Base-by-base conservation (phyloP, 2,329 filamentous ascomycete genomes). In the Colletotrichum musicola region DNA sequence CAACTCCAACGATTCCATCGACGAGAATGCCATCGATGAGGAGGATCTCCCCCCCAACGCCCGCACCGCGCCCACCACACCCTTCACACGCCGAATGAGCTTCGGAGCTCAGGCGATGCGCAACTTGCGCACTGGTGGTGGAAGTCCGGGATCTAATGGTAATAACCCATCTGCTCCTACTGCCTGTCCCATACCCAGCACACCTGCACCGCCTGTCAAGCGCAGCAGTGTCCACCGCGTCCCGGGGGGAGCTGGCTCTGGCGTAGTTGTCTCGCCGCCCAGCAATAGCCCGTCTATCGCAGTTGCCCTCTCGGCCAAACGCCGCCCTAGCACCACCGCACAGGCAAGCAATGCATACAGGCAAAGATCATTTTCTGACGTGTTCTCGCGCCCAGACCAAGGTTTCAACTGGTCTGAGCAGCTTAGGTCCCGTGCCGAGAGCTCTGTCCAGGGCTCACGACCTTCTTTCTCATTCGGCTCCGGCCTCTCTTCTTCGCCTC, bases 351-450 rank as follows among this genome's bases (percentile, higher is more conserved):
- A 81, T 80, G 82, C 81, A 84, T 84, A 85, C 79, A 77, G 80
- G 80, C 79, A 83, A 78, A 82, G 77, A 90, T 82, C 85, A 80
- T 80, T 84, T 87, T 90, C 90, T 92, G 88, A 92, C 90, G 83
- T 82, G 82, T 82, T 82, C 72, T 76, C 79, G 83, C 88, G 86
- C 81, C 82, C 89, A 95, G 92, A 93, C 86, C 94, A 80, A 87
- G 93, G 93, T 80, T 97, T 97, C 88, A 97, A 97, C 83, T 97
- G 95, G 92, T 93, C 94, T 78, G 95, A 98, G 85, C 95, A 97
- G 84, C 90, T 98, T 86, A 93, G 94, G 81, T 92, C 91, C 76
- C 92, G 95, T 78, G 95, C 95, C 75, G 94, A 97, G 84, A 95
- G 94, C 81, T 91, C 89, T 75, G 86, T 91, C 67, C 81, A 86